Conservation (phyloP, 169 alveolate genomes). For the Ichthyophthirius multifiliis region DNA sequence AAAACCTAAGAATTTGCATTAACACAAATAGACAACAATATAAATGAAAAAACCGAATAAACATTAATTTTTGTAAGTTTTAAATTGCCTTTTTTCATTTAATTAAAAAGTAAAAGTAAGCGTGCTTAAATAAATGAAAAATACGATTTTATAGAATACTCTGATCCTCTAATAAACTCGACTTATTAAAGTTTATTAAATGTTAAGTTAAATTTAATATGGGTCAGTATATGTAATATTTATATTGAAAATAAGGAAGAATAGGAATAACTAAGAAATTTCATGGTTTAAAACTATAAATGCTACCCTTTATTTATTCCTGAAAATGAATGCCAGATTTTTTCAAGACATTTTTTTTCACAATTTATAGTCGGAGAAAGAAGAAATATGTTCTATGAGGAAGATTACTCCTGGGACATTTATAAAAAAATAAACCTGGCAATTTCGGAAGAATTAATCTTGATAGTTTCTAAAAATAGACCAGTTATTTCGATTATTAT, state of each 20-base stretch:
- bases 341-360: background rate
- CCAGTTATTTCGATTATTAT: background rate
- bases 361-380: background rate
- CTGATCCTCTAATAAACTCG: background rate
- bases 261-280: background rate
- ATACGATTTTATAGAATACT: background rate
- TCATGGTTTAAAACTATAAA: background rate
- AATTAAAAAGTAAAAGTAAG: background rate
- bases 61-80: background rate
- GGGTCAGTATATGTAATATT: conserved; percentile 3
- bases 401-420: conserved; percentile 19
- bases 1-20: background rate
- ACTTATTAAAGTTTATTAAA: background rate
- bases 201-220: background rate
- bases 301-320: background rate
- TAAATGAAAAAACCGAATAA: background rate
- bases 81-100: background rate
- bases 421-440: conserved; percentile 8
- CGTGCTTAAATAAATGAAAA: background rate
- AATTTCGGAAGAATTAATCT: background rate
- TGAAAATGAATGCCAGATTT: background rate
- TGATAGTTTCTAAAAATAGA: too few species aligned
- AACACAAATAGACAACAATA: background rate
- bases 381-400: background rate
- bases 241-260: background rate